phyloP scores from a whole-genome alignment of 2,329 filamentous ascomycete genomes.

The Byssoonygena ceratinophila region DNA sequence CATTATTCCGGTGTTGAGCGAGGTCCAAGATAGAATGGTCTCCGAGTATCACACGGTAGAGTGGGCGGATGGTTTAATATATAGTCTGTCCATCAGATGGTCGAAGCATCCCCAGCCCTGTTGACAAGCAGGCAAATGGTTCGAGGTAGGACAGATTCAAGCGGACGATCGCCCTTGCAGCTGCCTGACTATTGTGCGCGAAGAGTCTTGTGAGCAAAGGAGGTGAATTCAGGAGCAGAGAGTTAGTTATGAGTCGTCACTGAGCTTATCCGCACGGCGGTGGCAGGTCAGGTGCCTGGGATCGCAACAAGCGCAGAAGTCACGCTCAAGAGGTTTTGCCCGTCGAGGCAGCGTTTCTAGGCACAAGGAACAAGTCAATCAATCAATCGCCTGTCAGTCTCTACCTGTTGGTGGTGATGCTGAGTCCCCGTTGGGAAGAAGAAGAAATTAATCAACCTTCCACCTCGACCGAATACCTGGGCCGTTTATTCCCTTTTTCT shows the following conservation, averaged over 20 bases:
- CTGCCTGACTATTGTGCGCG: conserved; percentile 10
- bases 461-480: too few species aligned
- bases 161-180: conserved; percentile 12
- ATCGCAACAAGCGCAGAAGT: conserved; percentile 9
- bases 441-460: not conserved
- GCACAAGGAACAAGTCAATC: not conserved
- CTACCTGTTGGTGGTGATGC: not conserved
- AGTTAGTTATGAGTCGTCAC: conserved; percentile 2
- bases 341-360: conserved; percentile 3
- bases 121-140: not conserved
- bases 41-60: not conserved
- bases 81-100: conserved; percentile 8
- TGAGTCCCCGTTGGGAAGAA: not conserved
- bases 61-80: not conserved
- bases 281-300: conserved; percentile 10
- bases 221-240: not conserved
- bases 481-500: too few species aligned
- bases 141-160: conserved; percentile 4
- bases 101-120: conserved; percentile 5
- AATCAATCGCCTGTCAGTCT: not conserved
- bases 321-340: conserved; percentile 7
- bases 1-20: not conserved
- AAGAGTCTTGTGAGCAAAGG: conserved; percentile 10
- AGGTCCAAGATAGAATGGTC: not conserved
- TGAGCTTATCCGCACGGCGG: conserved; percentile 1